Evolutionary conservation across 2,329 filamentous ascomycete species (phyloP), one percentile per base, ranked within the genome.

Genomic region (Talaromyces atroroseus): DNA sequence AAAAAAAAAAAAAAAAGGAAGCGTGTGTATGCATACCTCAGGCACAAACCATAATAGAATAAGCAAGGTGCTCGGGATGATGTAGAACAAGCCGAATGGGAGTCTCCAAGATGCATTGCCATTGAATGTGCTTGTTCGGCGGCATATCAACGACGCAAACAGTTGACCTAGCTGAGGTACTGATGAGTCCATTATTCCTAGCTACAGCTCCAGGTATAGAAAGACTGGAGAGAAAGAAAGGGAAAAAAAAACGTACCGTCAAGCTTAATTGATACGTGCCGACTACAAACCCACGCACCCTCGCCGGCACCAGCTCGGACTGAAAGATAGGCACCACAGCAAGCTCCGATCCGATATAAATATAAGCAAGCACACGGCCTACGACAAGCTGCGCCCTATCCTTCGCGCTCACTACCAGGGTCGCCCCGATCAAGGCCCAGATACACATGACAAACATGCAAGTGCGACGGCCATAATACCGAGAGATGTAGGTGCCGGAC

Each of bases 371-470:
- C 18, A 42, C 14, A 18, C 36, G 36, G 14, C 36, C 36, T 2
- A 18, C 36, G 10, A 40, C 14, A 51, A n/a, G 16, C 3, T 40
- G 32, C 8, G 26, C 26, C 26, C 26, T 29, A 29, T 29, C 26
- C 26, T 29, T 29, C 26, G 26, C 26, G 26, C 26, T 36, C 24
- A 50, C 14, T 21, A 18, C 16, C 20, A 36, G 36, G 14, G n/a
- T 48, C 3, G 52, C 52, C 2, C 18, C 18, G n/a, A 54, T 16
- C 16, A 54, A 14, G 11, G 52, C 52, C 20, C 32, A 48, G 10
- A 48, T 2, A n/a, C 52, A 48, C 52, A 54, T 54, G 20, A 21
- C 21, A 24, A 54, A 54, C 20, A 54, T 48, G 14, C 52, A 54
- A 20, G 21, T 36, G 7, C 52, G 52, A 2, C 52, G 11, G 11